Percentiles rank a stretch among this genome's conserved stretches.
These are phyloP conservation scores for Ceratocystis cubensis DNA, from an alignment of 2,329 filamentous ascomycete species.

Conservation along the genomic window DNA sequence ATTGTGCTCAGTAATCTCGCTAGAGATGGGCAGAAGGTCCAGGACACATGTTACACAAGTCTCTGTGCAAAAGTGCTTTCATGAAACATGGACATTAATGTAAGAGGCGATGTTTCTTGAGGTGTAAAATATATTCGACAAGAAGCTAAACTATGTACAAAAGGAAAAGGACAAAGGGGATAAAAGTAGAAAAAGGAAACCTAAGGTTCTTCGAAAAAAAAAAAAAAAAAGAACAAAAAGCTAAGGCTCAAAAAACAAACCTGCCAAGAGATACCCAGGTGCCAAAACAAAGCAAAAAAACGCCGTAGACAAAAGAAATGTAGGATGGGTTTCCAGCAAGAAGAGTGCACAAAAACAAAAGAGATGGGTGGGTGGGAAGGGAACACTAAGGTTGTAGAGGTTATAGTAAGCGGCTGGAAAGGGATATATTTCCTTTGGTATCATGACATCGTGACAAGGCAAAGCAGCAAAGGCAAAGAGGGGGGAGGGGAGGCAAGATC, in stretches of 20 bases:
- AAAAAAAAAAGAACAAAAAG: conserved; percentile 6
- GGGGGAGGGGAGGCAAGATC: background rate
- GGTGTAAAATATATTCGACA: background rate
- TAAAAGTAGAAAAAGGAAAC: background rate
- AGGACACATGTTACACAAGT: background rate
- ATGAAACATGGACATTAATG: background rate
- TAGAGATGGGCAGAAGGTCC: background rate
- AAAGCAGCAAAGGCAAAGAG: conserved; percentile 3
- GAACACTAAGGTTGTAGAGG: background rate
- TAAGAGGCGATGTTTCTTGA: background rate
- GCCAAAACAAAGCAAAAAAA: background rate
- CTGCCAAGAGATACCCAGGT: background rate
- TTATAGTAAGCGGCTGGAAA: background rate
- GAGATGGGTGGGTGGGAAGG: background rate
- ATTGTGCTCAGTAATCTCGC: conserved; percentile 10
- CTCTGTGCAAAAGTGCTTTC: background rate
- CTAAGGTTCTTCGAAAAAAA: background rate
- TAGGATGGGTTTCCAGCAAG: background rate
- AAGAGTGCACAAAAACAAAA: conserved; percentile 5
- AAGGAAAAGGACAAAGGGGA: background rate
- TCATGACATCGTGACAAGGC: conserved; percentile 19
- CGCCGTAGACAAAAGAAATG: conserved; percentile 3
- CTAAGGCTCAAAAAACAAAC: background rate
- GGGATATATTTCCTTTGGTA: conserved; percentile 13
- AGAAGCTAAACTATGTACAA: background rate